phyloP scores from a whole-genome alignment of 2,329 filamentous ascomycete species.

The Aspergillus alliaceus region DNA sequence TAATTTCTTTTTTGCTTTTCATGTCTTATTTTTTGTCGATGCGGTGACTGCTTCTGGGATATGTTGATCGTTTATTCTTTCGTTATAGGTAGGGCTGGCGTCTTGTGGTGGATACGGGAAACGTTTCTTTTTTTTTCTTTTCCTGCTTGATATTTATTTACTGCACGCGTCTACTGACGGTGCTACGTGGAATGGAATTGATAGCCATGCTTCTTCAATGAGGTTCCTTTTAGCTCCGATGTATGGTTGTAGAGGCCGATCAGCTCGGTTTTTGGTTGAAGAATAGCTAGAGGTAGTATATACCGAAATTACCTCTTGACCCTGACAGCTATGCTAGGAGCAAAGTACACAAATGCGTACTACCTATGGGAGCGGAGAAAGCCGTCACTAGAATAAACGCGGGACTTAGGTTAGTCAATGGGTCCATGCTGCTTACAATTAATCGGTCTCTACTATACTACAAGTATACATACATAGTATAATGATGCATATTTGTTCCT shows the following conservation, averaged over 20 bases:
- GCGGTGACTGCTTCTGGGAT: constrained; percentile 25
- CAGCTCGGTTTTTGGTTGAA: background rate
- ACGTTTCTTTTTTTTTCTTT: constrained; percentile 19
- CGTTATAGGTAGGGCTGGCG: constrained; percentile 35
- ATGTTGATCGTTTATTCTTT: constrained; percentile 19
- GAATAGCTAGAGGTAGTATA: background rate
- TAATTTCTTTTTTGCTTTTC: constrained; percentile 32
- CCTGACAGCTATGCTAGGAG: background rate
- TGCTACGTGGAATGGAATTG: constrained; percentile 22
- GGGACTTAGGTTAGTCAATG: background rate
- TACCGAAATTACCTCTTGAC: background rate
- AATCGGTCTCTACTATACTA: too few species aligned
- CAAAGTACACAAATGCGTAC: too few species aligned
- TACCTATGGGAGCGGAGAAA: background rate
- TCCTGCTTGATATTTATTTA: constrained; percentile 17
- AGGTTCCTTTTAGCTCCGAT: background rate
- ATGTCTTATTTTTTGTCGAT: constrained; percentile 18
- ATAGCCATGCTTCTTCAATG: constrained; percentile 11
- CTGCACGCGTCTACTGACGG: constrained; percentile 11
- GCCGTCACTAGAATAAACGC: background rate
- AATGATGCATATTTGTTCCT: background rate
- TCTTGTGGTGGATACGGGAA: constrained; percentile 38
- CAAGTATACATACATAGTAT: background rate
- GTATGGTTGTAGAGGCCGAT: background rate
- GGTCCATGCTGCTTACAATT: background rate